A percentile compares a stretch with the other conserved stretches of the same genome.
phyloP scores from a whole-genome alignment of 2,329 filamentous ascomycete genomes.

The Orbilia brochopaga region DNA sequence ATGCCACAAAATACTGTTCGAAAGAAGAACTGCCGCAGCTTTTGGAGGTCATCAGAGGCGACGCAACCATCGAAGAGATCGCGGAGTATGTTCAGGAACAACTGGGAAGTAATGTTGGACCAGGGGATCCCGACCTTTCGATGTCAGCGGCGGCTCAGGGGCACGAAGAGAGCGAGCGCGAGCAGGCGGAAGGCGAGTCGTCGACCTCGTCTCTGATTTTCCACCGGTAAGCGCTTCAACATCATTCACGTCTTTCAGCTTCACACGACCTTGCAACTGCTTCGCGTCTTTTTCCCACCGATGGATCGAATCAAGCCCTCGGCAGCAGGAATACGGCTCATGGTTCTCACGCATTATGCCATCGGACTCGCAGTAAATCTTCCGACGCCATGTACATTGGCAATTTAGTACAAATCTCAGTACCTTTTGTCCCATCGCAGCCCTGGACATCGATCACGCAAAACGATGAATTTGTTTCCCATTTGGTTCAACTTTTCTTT shows the following conservation, averaged over 20 bases:
- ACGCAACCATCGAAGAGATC: slow-evolving; percentile 37
- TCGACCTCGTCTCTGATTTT: neutral
- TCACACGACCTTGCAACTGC: neutral
- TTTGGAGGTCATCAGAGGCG: slow-evolving; percentile 33
- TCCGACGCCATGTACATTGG: slow-evolving; percentile 39
- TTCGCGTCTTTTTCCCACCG: no score
- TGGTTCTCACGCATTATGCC: neutral
- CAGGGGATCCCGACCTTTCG: neutral
- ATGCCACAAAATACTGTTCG: slow-evolving; percentile 42
- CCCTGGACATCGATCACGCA: slow-evolving; percentile 40
- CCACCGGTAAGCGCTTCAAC: slow-evolving; percentile 21
- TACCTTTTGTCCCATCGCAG: slow-evolving; percentile 38
- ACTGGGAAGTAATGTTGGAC: slow-evolving; percentile 14
- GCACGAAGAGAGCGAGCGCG: slow-evolving; percentile 15
- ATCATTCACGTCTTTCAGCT: neutral
- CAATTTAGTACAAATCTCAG: slow-evolving; percentile 38
- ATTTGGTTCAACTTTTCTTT: slow-evolving; percentile 41
- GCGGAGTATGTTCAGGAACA: slow-evolving; percentile 36
- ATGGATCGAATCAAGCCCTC: neutral
- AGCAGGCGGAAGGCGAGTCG: neutral
- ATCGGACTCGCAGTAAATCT: slow-evolving; percentile 18
- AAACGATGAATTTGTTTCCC: slow-evolving; percentile 44
- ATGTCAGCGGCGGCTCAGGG: neutral
- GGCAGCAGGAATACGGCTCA: neutral
- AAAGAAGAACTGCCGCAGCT: slow-evolving; percentile 41